A percentile compares a stretch with the other conserved stretches of the same genome.
Conservation (phyloP, 768 basidiomycete genomes). For the Boletus speciosus region DNA sequence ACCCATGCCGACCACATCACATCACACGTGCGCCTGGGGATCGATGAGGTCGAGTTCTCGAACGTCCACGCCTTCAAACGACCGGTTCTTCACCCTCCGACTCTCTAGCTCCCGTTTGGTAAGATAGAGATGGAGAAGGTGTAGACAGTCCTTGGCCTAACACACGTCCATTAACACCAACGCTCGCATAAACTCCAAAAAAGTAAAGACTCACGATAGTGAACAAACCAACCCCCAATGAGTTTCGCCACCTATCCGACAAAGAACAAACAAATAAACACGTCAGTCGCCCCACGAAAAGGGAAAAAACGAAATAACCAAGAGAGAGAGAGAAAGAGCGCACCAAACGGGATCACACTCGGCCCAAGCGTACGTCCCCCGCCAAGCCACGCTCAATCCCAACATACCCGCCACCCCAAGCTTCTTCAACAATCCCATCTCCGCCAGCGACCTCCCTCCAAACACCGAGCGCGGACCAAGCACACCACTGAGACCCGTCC, state of each 20-base stretch:
- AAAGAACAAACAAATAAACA: neutral
- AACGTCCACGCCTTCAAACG: slow-evolving; percentile 72
- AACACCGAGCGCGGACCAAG: slow-evolving; percentile 18
- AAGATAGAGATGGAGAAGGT: slow-evolving; percentile 65
- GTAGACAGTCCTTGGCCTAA: slow-evolving; percentile 65
- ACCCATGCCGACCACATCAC: neutral
- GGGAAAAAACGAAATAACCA: neutral
- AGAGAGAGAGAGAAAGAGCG: neutral
- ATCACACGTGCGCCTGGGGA: slow-evolving; percentile 18
- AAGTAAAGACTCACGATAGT: slow-evolving; percentile 39
- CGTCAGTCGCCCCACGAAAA: neutral
- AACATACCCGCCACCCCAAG: slow-evolving; percentile 31
- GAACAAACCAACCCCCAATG: slow-evolving; percentile 65
- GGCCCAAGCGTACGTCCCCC: slow-evolving; percentile 59
- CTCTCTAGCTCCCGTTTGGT: slow-evolving; percentile 70
- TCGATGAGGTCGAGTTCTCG: slow-evolving; percentile 63
- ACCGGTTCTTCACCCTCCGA: slow-evolving; percentile 61
- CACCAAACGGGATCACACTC: slow-evolving; percentile 75
- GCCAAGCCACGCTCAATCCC: slow-evolving; percentile 47
- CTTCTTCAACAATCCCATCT: slow-evolving; percentile 22
- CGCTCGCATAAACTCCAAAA: neutral
- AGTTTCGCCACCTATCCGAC: slow-evolving; percentile 55
- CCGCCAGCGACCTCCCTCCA: slow-evolving; percentile 7
- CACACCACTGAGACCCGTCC: neutral
- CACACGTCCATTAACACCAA: neutral